Evolutionary conservation across 352 stramenopile species (phyloP), one percentile per base, ranked within the genome.

Genomic region (Pythium pyrilobum): DNA sequence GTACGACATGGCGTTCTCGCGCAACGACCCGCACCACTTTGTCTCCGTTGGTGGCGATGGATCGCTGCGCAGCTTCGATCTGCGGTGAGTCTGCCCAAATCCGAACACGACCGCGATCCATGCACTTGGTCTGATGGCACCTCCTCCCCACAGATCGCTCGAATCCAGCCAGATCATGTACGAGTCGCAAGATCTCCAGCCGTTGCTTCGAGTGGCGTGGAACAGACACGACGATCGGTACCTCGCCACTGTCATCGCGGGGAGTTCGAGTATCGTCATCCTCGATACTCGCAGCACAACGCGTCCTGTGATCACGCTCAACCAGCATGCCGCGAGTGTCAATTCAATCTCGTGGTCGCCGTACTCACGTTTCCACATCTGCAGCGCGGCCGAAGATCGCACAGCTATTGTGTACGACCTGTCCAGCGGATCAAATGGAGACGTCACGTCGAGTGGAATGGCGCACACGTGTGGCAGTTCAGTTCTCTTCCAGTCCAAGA

Each of bases 151-250:
- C 46, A 92, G 82, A 28, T 68, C 58, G 2, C 64, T 98, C 39
- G 87, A 94, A 33, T 95, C 95, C 51, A 98, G 90, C 47, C 96
- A 82, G n/a, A 99, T 99, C 48, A 83, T 98, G 40, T 99, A 98
- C 67, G 94, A 99, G 70, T 87, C 87, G 8, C 79, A 72, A 2
- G 69, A 87, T 6, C 66, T 98, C 16, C 68, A 84, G 36, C 82
- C 97, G 29, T 69, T 99, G 16, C 72, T 99, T 11, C 79, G 96
- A 15, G 59, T 99, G 31, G 92, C 93, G 48, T 98, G 95, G 93
- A 99, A 98, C 73, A 97, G 98, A 60, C 89, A 97, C 42, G 96
- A 99, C 74, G 80, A 96, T 9, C 97, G 97, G 47, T 99, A 98
- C 60, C 69, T 99, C 38, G 97, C 96, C 5, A 96, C 90, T 0